phyloP scores from a whole-genome alignment of 495 filamentous ascomycete genomes.

The Annulohypoxylon stygium region DNA sequence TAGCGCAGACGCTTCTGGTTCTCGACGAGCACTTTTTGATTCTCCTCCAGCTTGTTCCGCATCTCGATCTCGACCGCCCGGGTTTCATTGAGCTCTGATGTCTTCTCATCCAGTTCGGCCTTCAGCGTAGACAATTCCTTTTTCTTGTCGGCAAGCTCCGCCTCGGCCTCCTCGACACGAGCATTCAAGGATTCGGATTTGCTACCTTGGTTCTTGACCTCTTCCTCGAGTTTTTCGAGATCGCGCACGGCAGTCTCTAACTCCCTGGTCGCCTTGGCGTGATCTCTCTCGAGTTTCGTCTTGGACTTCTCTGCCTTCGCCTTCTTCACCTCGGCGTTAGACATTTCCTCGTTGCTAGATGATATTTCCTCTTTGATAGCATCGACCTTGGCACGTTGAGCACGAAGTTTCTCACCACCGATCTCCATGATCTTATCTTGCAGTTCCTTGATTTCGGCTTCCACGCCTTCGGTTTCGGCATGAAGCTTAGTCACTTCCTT shows the following conservation, averaged over 20 bases:
- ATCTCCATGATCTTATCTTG: constrained; percentile 99
- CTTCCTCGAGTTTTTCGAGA: constrained; percentile 78
- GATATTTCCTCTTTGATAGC: constrained; percentile 87
- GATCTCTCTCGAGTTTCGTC: constrained; percentile 85
- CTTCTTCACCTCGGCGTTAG: constrained; percentile 83
- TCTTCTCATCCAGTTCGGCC: constrained; percentile 86
- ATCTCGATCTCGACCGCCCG: constrained; percentile 95
- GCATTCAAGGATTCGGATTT: constrained; percentile 78
- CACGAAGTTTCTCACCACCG: constrained; percentile 89
- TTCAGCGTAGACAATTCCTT: constrained; percentile 84
- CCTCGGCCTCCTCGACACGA: constrained; percentile 88
- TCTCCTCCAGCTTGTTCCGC: constrained; percentile 97
- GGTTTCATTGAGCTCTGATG: constrained; percentile 87
- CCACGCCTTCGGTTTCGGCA: constrained; percentile 83
- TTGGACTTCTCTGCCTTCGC: constrained; percentile 94
- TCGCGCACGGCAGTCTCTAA: constrained; percentile 77
- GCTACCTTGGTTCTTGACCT: constrained; percentile 79
- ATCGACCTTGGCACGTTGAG: constrained; percentile 95
- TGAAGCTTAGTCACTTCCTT: constrained; percentile 84
- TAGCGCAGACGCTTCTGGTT: constrained; percentile 86
- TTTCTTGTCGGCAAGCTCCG: constrained; percentile 82
- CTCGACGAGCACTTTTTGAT: constrained; percentile 87
- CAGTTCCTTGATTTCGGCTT: constrained; percentile 89
- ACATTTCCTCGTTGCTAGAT: constrained; percentile 82
- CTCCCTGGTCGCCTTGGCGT: constrained; percentile 79